Evolutionary conservation across 352 stramenopile genomes (phyloP).

Genomic region (Phytophthora chlamydospora): DNA sequence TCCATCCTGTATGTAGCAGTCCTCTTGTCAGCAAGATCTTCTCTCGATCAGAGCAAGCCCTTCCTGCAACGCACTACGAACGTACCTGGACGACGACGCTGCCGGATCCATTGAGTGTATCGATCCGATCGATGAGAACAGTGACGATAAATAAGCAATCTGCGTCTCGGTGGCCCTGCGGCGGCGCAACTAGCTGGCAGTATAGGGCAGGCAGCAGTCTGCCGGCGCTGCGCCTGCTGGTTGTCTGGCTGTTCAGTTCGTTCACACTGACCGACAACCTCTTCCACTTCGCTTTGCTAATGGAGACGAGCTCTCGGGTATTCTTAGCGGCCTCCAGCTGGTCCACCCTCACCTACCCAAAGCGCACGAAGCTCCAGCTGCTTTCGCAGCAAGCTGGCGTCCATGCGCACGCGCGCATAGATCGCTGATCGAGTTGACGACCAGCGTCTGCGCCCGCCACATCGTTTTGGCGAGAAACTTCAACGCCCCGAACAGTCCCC

Average conservation of each 20-base stretch:
- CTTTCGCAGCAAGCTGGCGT: constrained; percentile 27
- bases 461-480: neutral
- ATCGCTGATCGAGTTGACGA: constrained; percentile 32
- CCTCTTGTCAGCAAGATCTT: neutral
- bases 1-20: constrained; percentile 27
- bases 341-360: constrained; percentile 13
- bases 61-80: neutral
- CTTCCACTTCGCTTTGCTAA: constrained; percentile 8
- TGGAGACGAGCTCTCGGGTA: constrained; percentile 13
- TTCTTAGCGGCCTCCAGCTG: constrained; percentile 34
- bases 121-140: constrained; percentile 2
- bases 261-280: constrained; percentile 20
- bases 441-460: neutral
- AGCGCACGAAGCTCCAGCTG: constrained; percentile 21
- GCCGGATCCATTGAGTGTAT: constrained; percentile 23
- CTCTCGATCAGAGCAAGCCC: neutral
- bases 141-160: constrained; percentile 28
- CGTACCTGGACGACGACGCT: constrained; percentile 34
- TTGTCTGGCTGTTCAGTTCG: constrained; percentile 22
- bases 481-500: neutral
- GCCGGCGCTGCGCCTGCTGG: constrained; percentile 11
- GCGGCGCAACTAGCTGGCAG: constrained; percentile 1
- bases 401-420: constrained; percentile 29
- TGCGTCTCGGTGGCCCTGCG: constrained; percentile 1
- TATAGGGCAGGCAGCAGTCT: constrained; percentile 15